These are phyloP conservation scores for Penicillium goetzii DNA, from an alignment of 495 filamentous ascomycete species.

Conservation along the genomic window DNA sequence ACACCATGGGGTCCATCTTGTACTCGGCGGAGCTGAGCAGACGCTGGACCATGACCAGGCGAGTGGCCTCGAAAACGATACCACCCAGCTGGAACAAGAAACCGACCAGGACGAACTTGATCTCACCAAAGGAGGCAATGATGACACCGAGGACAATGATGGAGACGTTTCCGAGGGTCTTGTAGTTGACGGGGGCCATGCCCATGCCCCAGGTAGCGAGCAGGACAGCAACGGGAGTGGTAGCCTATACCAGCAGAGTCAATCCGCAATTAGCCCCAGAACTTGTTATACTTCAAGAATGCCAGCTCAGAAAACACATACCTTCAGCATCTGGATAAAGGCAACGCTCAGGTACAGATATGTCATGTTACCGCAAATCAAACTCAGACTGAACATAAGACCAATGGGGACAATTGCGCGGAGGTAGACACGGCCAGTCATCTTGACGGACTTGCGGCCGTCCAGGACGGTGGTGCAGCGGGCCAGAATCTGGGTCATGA, in stretches of 20 bases:
- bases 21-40: slow-evolving; percentile 86
- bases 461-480: slow-evolving; percentile 84
- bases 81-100: slow-evolving; percentile 86
- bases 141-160: slow-evolving; percentile 88
- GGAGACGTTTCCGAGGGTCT: slow-evolving; percentile 81
- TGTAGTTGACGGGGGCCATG: slow-evolving; percentile 74
- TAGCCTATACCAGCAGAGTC: slow-evolving; percentile 59
- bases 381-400: slow-evolving; percentile 86
- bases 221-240: slow-evolving; percentile 87
- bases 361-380: slow-evolving; percentile 93
- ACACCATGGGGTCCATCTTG: slow-evolving; percentile 98
- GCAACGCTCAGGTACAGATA: slow-evolving; percentile 91
- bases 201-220: slow-evolving; percentile 82
- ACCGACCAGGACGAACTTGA: slow-evolving; percentile 84
- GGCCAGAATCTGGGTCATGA: slow-evolving; percentile 89
- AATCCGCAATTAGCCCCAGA: not conserved
- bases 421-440: slow-evolving; percentile 89
- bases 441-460: slow-evolving; percentile 86
- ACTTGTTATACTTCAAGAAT: not conserved
- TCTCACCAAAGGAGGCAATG: slow-evolving; percentile 89
- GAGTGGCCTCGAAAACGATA: slow-evolving; percentile 86
- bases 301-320: slow-evolving; percentile 35
- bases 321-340: slow-evolving; percentile 99
- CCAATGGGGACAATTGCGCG: slow-evolving; percentile 92
- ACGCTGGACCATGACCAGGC: slow-evolving; percentile 88